Conservation (phyloP, 2,329 filamentous ascomycete genomes). For the Fusarium praegraminearum region DNA sequence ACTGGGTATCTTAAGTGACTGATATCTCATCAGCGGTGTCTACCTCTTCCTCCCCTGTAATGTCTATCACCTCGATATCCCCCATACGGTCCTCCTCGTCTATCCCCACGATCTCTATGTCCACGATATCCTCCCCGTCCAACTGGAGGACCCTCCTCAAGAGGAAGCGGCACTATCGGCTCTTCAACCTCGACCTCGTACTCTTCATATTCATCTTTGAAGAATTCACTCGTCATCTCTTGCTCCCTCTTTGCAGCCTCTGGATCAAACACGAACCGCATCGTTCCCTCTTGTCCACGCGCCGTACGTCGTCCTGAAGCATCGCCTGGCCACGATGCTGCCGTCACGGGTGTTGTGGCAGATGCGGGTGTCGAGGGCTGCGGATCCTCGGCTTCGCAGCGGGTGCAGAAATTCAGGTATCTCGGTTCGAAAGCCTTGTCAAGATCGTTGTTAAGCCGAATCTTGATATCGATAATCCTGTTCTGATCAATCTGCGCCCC, state of each 20-base stretch:
- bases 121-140: constrained; percentile 50
- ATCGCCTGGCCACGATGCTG: constrained; percentile 54
- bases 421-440: constrained; percentile 72
- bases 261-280: constrained; percentile 89
- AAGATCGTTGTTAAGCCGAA: constrained; percentile 85
- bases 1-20: constrained; percentile 31
- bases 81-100: constrained; percentile 52
- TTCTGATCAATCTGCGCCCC: constrained; percentile 79
- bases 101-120: constrained; percentile 50
- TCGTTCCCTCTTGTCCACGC: constrained; percentile 74
- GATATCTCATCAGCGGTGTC: constrained; percentile 45
- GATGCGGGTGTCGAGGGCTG: constrained; percentile 51
- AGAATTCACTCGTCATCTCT: constrained; percentile 74
- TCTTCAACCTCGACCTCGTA: constrained; percentile 84
- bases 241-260: constrained; percentile 80
- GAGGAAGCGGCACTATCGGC: constrained; percentile 54
- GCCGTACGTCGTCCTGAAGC: constrained; percentile 50
- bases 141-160: constrained; percentile 23
- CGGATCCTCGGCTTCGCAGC: constrained; percentile 59
- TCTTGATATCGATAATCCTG: constrained; percentile 86
- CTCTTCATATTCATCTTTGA: constrained; percentile 80
- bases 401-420: constrained; percentile 70
- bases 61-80: constrained; percentile 52
- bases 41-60: constrained; percentile 52
- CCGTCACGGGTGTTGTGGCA: constrained; percentile 55